A percentile compares a stretch with the other conserved stretches of the same genome.
Evolutionary conservation across 345 rosid genomes (phyloP).

Genomic region (Carallia brachiata): DNA sequence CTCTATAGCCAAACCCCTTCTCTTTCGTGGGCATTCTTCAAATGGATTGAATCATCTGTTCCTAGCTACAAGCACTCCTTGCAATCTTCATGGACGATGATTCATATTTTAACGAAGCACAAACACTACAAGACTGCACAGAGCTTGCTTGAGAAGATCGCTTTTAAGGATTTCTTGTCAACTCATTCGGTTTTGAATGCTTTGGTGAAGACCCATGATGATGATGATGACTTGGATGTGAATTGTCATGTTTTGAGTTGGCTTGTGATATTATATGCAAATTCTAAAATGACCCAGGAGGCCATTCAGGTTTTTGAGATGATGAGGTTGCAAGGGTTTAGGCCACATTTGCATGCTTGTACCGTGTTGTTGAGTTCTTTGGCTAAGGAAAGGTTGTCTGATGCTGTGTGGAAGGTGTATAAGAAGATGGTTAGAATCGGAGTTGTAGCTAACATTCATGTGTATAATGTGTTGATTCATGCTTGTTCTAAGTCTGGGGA

Average conservation of each 20-base stretch:
- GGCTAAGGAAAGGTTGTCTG: slow-evolving; percentile 64
- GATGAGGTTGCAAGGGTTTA: slow-evolving; percentile 46
- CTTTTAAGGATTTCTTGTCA: slow-evolving; percentile 66
- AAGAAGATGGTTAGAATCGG: slow-evolving; percentile 78
- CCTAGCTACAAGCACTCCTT: slow-evolving; percentile 55
- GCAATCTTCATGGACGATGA: slow-evolving; percentile 81
- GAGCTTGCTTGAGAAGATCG: slow-evolving; percentile 72
- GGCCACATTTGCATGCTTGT: slow-evolving; percentile 86
- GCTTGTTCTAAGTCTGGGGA: slow-evolving; percentile 85
- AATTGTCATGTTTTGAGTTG: slow-evolving; percentile 81
- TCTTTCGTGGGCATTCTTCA: slow-evolving; percentile 60
- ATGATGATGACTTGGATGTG: slow-evolving; percentile 62
- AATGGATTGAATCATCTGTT: slow-evolving; percentile 42
- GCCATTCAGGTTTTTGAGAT: slow-evolving; percentile 74
- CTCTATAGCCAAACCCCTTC: slow-evolving; percentile 31
- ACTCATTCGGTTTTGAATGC: slow-evolving; percentile 66
- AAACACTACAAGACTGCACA: slow-evolving; percentile 74
- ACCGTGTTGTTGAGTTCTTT: slow-evolving; percentile 70
- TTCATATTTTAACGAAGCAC: slow-evolving; percentile 58
- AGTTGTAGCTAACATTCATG: slow-evolving; percentile 62
- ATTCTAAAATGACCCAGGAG: slow-evolving; percentile 61
- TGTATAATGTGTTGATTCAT: slow-evolving; percentile 83
- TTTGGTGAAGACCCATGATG: slow-evolving; percentile 46
- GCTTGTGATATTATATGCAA: slow-evolving; percentile 63
- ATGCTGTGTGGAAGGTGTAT: slow-evolving; percentile 73